Base-by-base conservation (phyloP, 345 rosid species). In the Raphanus sativus region DNA sequence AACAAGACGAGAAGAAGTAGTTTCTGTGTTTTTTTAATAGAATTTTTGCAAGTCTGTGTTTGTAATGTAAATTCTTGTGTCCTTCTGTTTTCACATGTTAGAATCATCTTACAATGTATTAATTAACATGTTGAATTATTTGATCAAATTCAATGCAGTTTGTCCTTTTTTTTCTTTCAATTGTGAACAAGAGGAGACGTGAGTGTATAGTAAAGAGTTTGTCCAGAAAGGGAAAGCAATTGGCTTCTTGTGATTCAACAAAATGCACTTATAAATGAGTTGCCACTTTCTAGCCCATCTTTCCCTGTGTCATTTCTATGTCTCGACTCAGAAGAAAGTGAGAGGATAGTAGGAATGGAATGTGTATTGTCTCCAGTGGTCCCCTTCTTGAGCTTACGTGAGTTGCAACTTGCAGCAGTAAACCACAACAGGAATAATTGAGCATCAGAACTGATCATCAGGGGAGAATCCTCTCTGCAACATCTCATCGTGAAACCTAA, bases 401-500 rank as follows among this genome's bases (percentile, higher is more conserved):
- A 64, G 29, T 34, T 64, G 45, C 38, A 15, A 5, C 12, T 36
- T 65, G 48, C 40, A 62, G 21, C 40, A 62, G 65, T 62, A 15
- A 26, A 60, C 7, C 9, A 29, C 54, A 17, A 24, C 4, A 40
- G 29, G 16, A 64, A 34, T 32, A 32, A 32, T 10, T 38, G 45
- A 10, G 45, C 12, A 24, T 34, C 40, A 85, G 70, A 87, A 91
- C 15, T 79, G 69, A 76, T 86, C 97, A 70, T 93, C 97, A 5
- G 94, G 98, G 65, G 87, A 88, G 77, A 93, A 87, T 11, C 98
- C 96, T 76, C 88, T 86, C 63, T 73, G 87, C 71, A 93, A 75
- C 96, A 93, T 93, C 84, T 93, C 93, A 74, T 89, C 89, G 75
- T 93, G 98, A 73, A 86, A 87, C 50, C 87, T 82, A 86, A 93